Evolutionary conservation across 2,329 filamentous ascomycete genomes (phyloP).

Genomic region (Fusarium sp.): DNA sequence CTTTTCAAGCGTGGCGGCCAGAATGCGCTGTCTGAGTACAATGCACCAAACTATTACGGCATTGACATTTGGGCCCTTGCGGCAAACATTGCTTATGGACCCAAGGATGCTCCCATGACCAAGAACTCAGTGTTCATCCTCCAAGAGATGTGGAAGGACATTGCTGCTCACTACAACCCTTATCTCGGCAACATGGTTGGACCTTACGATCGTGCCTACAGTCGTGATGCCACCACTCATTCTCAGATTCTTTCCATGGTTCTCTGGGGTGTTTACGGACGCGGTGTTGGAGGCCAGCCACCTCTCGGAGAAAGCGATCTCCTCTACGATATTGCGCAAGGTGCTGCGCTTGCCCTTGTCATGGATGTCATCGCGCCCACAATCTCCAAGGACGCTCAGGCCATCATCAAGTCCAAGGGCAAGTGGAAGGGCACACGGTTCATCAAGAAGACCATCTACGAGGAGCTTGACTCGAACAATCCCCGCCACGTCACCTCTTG

Average conservation of each 20-base stretch:
- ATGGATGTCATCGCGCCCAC: conserved; percentile 52
- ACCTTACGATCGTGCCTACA: conserved; percentile 38
- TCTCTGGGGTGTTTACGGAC: conserved; percentile 9
- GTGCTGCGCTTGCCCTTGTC: conserved; percentile 19
- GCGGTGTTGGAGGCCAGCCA: not conserved
- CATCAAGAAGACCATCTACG: conserved; percentile 49
- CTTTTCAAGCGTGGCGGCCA: conserved; percentile 39
- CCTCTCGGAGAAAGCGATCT: conserved; percentile 8
- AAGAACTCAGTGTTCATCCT: conserved; percentile 18
- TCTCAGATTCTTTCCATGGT: conserved; percentile 16
- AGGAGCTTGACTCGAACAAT: conserved; percentile 46
- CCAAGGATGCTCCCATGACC: conserved; percentile 13
- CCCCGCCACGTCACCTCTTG: conserved; percentile 51
- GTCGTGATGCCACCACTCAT: conserved; percentile 35
- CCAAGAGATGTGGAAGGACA: conserved; percentile 33
- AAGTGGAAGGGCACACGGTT: conserved; percentile 48
- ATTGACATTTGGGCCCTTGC: conserved; percentile 17
- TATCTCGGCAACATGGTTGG: conserved; percentile 37
- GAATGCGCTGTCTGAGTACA: conserved; percentile 4
- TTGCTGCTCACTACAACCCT: conserved; percentile 35
- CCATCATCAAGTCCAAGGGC: conserved; percentile 45
- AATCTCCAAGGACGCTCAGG: conserved; percentile 43
- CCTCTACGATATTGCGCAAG: conserved; percentile 3
- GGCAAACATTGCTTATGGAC: conserved; percentile 4
- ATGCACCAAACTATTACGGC: conserved; percentile 11